phyloP scores from a whole-genome alignment of 495 filamentous ascomycete species.

The Friedmanniomyces simplex region DNA sequence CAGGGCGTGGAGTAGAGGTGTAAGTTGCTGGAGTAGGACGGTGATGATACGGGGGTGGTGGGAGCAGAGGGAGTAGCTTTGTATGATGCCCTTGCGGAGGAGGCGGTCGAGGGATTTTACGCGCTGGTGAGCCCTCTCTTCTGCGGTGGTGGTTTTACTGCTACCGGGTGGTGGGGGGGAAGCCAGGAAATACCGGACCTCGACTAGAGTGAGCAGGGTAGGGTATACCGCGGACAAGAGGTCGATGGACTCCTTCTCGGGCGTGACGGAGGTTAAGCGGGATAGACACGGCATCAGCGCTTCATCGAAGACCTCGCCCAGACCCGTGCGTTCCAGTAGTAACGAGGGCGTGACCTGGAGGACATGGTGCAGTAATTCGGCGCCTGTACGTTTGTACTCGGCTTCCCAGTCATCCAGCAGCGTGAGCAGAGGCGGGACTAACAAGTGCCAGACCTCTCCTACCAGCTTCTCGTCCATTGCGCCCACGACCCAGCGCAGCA shows the following conservation, averaged over 20 bases:
- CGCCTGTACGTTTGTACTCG: slow-evolving; percentile 48
- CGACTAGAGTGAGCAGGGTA: slow-evolving; percentile 50
- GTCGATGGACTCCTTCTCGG: slow-evolving; percentile 55
- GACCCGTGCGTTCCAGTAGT: slow-evolving; percentile 59
- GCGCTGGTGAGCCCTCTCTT: slow-evolving; percentile 19
- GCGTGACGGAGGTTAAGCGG: slow-evolving; percentile 69
- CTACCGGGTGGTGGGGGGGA: neutral
- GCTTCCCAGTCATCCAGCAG: slow-evolving; percentile 61
- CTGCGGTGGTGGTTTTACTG: slow-evolving; percentile 18
- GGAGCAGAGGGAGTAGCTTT: slow-evolving; percentile 27
- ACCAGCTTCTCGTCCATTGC: slow-evolving; percentile 33
- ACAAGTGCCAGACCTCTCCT: slow-evolving; percentile 57
- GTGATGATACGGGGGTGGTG: slow-evolving; percentile 38
- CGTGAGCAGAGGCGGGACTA: slow-evolving; percentile 72
- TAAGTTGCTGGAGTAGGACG: slow-evolving; percentile 46
- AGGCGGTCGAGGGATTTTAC: slow-evolving; percentile 15
- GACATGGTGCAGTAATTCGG: slow-evolving; percentile 48
- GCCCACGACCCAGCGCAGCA: slow-evolving; percentile 55
- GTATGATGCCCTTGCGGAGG: slow-evolving; percentile 35
- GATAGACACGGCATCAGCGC: slow-evolving; percentile 62
- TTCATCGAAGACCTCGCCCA: slow-evolving; percentile 69
- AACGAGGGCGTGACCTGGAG: slow-evolving; percentile 40
- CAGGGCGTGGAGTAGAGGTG: slow-evolving; percentile 45
- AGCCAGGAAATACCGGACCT: slow-evolving; percentile 33
- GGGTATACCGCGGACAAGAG: slow-evolving; percentile 58